Base-by-base conservation (phyloP, 164 flowering plant species). In the Santalum album region DNA sequence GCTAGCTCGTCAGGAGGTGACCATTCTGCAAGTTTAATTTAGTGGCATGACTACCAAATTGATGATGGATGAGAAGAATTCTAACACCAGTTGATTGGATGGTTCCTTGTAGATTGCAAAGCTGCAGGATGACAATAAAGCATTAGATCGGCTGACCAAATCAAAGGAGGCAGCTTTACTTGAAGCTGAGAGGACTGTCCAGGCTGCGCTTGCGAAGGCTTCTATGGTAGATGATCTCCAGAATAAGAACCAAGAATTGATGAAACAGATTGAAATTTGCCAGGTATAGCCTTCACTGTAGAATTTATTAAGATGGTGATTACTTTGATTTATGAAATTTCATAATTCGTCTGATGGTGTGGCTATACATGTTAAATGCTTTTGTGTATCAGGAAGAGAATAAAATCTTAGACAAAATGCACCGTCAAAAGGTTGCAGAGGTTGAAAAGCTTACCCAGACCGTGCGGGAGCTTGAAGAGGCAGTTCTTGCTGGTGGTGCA, bases 211-310 rank as follows among this genome's bases (percentile, higher is more conserved):
- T 71, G 95, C 85, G 36, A 92, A 87, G 78, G 99, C 99, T 27
- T 89, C 97, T 34, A 76, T 89, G 96, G 99, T 92, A 59, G 99
- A 92, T 78, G 99, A 92, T 71, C 84, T 92, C 34, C 99, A 92
- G 61, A 92, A 92, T 62, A 89, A 92, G 67, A 92, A 92, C 64
- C 97, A 89, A 66, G 99, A 92, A 57, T 71, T 92, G 65, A 87
- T 89, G 96, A 92, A 89, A 66, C 99, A 92, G 71, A 89, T 92
- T 25, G 99, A 92, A 65, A 92, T 92, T 32, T 92, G 99, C 69
- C 99, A 92, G 97, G 99, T 89, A 72, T 51, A 1, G n/a, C 55
- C n/a, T 3, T 39, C 46, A 16, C 52, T 15, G 25, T 40, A 43
- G 38, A 51, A 16, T 38, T 38, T n/a, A n/a, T 15, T 38, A 11